Percentiles rank a stretch among this genome's conserved stretches.
Evolutionary conservation across 2,329 filamentous ascomycete species (phyloP).

Genomic region (Aspergillus fischeri): DNA sequence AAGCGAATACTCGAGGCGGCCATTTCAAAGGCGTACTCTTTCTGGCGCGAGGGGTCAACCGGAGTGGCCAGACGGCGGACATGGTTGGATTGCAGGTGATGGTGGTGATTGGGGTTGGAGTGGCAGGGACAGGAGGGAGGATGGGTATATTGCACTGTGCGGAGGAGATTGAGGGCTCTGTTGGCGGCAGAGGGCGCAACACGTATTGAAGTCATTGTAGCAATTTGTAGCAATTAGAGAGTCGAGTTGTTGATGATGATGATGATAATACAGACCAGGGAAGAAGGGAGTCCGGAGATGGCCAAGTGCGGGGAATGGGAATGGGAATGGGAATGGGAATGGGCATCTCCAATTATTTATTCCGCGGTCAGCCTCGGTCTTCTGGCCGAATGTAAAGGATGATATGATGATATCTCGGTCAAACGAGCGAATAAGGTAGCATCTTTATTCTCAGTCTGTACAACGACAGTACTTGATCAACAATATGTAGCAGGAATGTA

Average conservation of each 20-base stretch:
- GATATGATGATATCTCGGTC: no score
- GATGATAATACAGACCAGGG: background rate
- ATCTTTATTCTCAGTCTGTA: no score
- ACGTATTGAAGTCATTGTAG: constrained; percentile 31
- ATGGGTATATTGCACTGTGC: constrained; percentile 87
- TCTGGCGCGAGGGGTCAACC: constrained; percentile 65
- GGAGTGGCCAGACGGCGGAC: constrained; percentile 70
- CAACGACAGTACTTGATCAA: no score
- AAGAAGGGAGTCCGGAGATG: constrained; percentile 1
- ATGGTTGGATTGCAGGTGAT: constrained; percentile 62
- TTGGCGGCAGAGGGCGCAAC: constrained; percentile 45
- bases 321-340: no score
- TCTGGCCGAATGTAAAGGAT: constrained; percentile 11
- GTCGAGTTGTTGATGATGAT: no score
- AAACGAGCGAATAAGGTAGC: no score
- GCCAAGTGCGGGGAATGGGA: constrained; percentile 14
- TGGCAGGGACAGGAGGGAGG: constrained; percentile 90
- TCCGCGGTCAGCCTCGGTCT: constrained; percentile 9
- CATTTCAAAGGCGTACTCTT: constrained; percentile 99
- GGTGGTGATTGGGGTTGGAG: constrained; percentile 77
- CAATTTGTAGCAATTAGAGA: no score
- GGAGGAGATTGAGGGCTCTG: constrained; percentile 59
- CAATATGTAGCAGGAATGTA: no score
- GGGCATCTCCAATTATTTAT: constrained; percentile 16
- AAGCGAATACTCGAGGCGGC: constrained; percentile 92